A percentile compares a stretch with the other conserved stretches of the same genome.
These are phyloP conservation scores for Yamagishiella unicocca DNA, from an alignment of 139 green algal species.

Conservation along the genomic window DNA sequence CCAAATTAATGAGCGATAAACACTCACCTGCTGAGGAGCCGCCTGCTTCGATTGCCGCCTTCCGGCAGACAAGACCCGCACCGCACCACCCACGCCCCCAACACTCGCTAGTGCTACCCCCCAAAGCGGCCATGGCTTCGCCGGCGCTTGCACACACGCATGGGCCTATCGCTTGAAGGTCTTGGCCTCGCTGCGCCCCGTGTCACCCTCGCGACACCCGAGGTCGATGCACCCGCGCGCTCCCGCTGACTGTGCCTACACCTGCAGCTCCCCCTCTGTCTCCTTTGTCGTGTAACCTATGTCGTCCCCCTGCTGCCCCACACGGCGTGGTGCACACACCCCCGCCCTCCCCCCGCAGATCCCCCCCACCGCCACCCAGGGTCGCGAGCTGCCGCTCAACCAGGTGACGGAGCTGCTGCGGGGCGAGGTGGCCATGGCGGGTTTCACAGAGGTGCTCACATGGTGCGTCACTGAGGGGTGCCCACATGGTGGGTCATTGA, in stretches of 20 bases:
- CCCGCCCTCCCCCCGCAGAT: constrained; percentile 51
- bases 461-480: constrained; percentile 48
- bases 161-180: too few species aligned
- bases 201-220: too few species aligned
- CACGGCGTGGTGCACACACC: too few species aligned
- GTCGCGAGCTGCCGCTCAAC: constrained; percentile 93
- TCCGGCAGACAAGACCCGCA: too few species aligned
- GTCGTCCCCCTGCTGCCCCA: not conserved
- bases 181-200: too few species aligned
- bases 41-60: not conserved
- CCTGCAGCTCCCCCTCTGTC: not conserved
- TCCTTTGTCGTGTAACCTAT: not conserved
- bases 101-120: too few species aligned
- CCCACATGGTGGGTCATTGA: too few species aligned
- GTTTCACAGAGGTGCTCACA: constrained; percentile 88
- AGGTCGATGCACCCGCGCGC: too few species aligned
- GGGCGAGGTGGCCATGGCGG: constrained; percentile 86
- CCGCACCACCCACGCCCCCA: too few species aligned
- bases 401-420: constrained; percentile 91
- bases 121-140: too few species aligned
- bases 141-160: too few species aligned
- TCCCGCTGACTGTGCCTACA: too few species aligned
- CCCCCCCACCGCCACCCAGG: constrained; percentile 77
- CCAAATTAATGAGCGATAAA: not conserved
- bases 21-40: constrained; percentile 4